These are phyloP conservation scores for Xylariales sp. DNA, from an alignment of 2,329 filamentous ascomycete species.

Conservation along the genomic window DNA sequence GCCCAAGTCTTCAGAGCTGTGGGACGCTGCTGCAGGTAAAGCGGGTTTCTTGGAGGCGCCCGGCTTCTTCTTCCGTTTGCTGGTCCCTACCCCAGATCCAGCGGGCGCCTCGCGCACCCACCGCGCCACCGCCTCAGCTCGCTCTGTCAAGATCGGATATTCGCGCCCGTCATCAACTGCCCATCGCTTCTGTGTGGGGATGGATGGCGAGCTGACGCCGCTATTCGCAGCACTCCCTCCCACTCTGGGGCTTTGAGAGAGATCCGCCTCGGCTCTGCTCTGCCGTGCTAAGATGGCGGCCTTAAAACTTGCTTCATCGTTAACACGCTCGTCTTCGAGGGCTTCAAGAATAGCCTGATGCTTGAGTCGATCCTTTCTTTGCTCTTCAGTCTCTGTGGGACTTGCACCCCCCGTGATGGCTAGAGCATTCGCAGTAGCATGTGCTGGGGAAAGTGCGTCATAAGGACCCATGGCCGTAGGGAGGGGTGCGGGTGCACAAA, in stretches of 20 bases:
- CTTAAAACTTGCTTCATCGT: constrained; percentile 62
- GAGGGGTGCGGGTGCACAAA: constrained; percentile 60
- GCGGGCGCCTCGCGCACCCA: constrained; percentile 63
- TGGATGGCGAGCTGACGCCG: constrained; percentile 14
- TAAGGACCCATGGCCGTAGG: constrained; percentile 24
- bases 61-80: constrained; percentile 27
- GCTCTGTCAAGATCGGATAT: constrained; percentile 65
- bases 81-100: constrained; percentile 18
- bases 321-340: constrained; percentile 62
- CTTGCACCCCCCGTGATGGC: constrained; percentile 26
- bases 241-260: constrained; percentile 15
- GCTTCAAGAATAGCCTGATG: constrained; percentile 65
- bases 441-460: constrained; percentile 18
- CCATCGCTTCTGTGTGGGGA: constrained; percentile 46
- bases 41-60: constrained; percentile 14
- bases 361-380: constrained; percentile 55
- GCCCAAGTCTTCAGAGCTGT: constrained; percentile 4
- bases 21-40: not conserved
- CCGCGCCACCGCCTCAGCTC: constrained; percentile 62
- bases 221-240: constrained; percentile 12
- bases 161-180: constrained; percentile 62
- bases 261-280: constrained; percentile 52
- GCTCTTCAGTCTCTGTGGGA: constrained; percentile 41
- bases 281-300: constrained; percentile 59
- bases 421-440: constrained; percentile 27